These are phyloP conservation scores for Linum trigynum DNA, from an alignment of 345 rosid genomes.

Conservation along the genomic window DNA sequence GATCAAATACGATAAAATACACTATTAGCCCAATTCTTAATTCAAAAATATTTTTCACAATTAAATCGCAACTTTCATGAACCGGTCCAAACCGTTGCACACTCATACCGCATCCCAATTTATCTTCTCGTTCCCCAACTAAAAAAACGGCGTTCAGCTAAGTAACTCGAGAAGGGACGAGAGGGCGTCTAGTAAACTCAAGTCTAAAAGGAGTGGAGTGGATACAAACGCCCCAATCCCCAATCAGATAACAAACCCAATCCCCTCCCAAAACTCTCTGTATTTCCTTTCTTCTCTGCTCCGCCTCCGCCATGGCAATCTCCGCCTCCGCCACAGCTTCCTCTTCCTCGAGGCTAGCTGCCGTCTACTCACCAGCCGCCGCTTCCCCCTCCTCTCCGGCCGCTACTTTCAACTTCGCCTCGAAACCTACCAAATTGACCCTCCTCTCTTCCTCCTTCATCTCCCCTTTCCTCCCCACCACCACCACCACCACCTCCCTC, in stretches of 20 bases:
- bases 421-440: conserved; percentile 24
- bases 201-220: not conserved
- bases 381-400: conserved; percentile 31
- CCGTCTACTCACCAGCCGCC: conserved; percentile 29
- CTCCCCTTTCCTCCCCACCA: conserved; percentile 25
- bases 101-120: too few species aligned
- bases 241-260: conserved; percentile 22
- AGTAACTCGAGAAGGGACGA: not conserved
- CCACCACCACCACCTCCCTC: conserved; percentile 11
- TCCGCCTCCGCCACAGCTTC: not conserved
- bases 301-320: conserved; percentile 2
- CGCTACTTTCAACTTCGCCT: conserved; percentile 17
- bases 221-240: not conserved
- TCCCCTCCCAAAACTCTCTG: conserved; percentile 7
- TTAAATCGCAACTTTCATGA: too few species aligned
- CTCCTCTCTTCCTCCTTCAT: conserved; percentile 60
- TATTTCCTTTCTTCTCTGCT: conserved; percentile 5
- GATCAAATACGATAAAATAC: too few species aligned
- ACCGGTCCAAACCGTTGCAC: too few species aligned
- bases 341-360: conserved; percentile 1
- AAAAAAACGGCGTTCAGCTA: too few species aligned
- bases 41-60: too few species aligned
- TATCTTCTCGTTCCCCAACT: too few species aligned
- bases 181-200: not conserved
- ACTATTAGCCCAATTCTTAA: too few species aligned